Conservation (phyloP, 2,329 filamentous ascomycete genomes). For the Sarocladium oryzae region DNA sequence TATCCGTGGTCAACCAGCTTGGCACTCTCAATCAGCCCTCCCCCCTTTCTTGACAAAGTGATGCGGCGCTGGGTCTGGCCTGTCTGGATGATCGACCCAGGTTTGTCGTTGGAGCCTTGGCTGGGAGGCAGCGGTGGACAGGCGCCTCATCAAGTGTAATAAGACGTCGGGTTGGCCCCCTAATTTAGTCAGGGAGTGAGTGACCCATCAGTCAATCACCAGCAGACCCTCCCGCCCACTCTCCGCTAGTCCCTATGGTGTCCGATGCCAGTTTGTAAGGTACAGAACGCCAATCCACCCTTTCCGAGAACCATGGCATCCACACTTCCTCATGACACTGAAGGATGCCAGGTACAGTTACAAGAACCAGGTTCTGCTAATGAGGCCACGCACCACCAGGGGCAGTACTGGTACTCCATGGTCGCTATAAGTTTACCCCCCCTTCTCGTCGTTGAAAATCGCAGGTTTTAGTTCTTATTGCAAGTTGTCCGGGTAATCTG, state of each 20-base stretch:
- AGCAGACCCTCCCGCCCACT: constrained; percentile 1
- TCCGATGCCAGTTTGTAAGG: not conserved
- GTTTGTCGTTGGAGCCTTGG: not conserved
- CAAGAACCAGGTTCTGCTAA: too few relatives aligned
- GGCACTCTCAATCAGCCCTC: not conserved
- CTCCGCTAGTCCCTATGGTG: constrained; percentile 7
- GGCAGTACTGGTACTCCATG: too few relatives aligned
- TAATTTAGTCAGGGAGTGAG: constrained; percentile 8
- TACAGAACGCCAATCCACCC: constrained; percentile 1
- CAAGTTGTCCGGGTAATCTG: constrained; percentile 1
- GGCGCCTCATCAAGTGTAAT: not conserved
- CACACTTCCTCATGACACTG: too few relatives aligned
- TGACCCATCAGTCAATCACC: constrained; percentile 7
- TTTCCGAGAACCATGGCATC: constrained; percentile 4
- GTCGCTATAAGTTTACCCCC: too few relatives aligned
- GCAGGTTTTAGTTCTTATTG: constrained; percentile 4
- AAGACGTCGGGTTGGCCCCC: constrained; percentile 1
- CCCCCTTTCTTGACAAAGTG: not conserved
- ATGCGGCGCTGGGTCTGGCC: not conserved
- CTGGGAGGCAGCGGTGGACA: not conserved
- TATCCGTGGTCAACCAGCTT: not conserved
- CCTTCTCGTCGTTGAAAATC: not conserved
- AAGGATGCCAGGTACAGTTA: too few relatives aligned
- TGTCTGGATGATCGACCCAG: constrained; percentile 5
- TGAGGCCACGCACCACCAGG: too few relatives aligned